These are phyloP conservation scores for Amanita brunnescens DNA, from an alignment of 768 basidiomycete species.

Conservation along the genomic window DNA sequence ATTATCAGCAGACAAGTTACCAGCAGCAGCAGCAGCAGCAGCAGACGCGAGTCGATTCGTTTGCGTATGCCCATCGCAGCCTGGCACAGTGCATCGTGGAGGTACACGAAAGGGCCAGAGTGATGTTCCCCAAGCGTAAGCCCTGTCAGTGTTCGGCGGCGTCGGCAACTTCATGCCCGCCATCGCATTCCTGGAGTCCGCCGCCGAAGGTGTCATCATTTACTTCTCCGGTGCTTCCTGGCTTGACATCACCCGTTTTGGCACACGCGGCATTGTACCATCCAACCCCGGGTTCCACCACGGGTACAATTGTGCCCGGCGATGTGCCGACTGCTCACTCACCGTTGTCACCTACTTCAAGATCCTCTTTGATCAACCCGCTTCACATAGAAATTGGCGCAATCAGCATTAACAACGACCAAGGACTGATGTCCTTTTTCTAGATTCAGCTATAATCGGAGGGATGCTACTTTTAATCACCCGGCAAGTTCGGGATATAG, in stretches of 20 bases:
- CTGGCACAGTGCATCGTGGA: conserved; percentile 40
- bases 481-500: conserved; percentile 1
- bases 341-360: conserved; percentile 25
- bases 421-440: conserved; percentile 42
- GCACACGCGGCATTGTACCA: conserved; percentile 21
- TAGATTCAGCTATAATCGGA: conserved; percentile 14
- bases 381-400: conserved; percentile 42
- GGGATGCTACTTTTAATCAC: conserved; percentile 5
- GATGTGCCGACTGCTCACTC: conserved; percentile 22
- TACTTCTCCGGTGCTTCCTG: conserved; percentile 31
- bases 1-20: conserved; percentile 10
- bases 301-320: conserved; percentile 16
- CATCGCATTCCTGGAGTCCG: conserved; percentile 38
- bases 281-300: conserved; percentile 11
- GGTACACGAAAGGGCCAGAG: conserved; percentile 34
- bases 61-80: conserved; percentile 30
- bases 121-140: conserved; percentile 34
- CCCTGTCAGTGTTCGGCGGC: conserved; percentile 32
- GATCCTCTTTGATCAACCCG: conserved; percentile 34
- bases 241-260: conserved; percentile 14
- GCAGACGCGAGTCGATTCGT: conserved; percentile 23
- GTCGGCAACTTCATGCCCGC: conserved; percentile 24
- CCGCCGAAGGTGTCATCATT: conserved; percentile 25
- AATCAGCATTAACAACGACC: conserved; percentile 31
- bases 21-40: background rate